phyloP scores from a whole-genome alignment of 106 monocot genomes.

The Allium fistulosum region DNA sequence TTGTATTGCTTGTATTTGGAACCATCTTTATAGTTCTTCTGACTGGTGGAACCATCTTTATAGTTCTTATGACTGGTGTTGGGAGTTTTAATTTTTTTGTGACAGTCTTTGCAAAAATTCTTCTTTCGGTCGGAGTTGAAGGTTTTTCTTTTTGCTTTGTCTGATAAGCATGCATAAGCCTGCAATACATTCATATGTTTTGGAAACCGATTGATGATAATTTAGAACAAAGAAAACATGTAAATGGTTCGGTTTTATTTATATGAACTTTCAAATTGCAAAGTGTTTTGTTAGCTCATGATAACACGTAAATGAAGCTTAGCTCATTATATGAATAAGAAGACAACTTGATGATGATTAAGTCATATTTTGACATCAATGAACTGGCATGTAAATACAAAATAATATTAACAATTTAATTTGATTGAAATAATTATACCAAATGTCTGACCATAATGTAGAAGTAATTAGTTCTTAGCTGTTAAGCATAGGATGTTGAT shows the following conservation, averaged over 20 bases:
- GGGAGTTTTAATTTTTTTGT: conserved; percentile 3
- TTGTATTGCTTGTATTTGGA: background rate
- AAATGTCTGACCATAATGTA: no score
- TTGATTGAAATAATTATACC: no score
- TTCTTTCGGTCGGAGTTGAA: conserved; percentile 38
- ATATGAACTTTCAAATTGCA: background rate
- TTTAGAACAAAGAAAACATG: background rate
- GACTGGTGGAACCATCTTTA: background rate
- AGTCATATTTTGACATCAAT: no score
- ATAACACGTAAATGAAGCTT: no score
- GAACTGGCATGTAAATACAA: no score
- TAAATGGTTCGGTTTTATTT: background rate
- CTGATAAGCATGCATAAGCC: conserved; percentile 78
- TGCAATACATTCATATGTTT: conserved; percentile 8
- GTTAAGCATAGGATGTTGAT: no score
- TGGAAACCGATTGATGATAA: background rate
- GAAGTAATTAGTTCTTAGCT: no score
- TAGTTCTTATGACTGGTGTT: background rate
- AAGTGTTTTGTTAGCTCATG: no score
- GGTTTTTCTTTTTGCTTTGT: conserved; percentile 39
- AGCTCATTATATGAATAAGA: no score
- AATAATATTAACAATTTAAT: no score
- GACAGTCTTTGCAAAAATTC: conserved; percentile 64
- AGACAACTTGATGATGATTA: no score
- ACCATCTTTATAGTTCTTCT: background rate